Base-by-base conservation (phyloP, 768 basidiomycete genomes). In the Lactarius indigo region DNA sequence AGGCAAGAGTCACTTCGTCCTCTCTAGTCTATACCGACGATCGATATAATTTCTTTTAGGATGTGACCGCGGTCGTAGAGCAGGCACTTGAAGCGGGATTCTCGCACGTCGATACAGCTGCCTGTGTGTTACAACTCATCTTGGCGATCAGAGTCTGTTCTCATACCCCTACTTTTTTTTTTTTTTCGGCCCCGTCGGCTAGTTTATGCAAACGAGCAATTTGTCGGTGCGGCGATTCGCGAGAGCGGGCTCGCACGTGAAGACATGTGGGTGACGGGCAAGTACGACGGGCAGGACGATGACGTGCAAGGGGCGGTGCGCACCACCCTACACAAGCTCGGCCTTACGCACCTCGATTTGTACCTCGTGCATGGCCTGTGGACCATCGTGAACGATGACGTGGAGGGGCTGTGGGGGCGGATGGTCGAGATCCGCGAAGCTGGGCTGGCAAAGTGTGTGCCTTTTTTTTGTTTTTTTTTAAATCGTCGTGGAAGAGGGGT, bases 301-400 rank as follows among this genome's bases (percentile, higher is more conserved):
- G 59, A 69, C 8, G 76, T 83, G 10, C 78, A 77, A 28, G 72
- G 80, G 26, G 78, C 80, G 9, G 69, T 86, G n/a, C 69, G 76
- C 23, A 73, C 74, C 10, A 88, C 87, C 72, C 70, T 91, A 62
- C 65, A 73, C 13, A 82, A 84, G 88, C 82, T 92, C 12, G 85
- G 83, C 0, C 69, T 90, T 15, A 76, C 81, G 59, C 80, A 84
- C 41, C 78, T 92, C 5, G 88, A 92, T 72, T 75, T 92, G 12
- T 92, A 91, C 76, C 83, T 92, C 52, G 84, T 91, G 42, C 90
- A 92, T 70, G 50, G 50, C 4, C 87, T 88, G 1, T 26, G 7
- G 0, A 1, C 68, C 10, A 69, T 80, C 9, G 42, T 39, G 15
- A 64, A 74, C 17, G 68, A 71, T 10, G 75, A 81, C 50, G 68